phyloP scores from a whole-genome alignment of 352 stramenopile species.

The Pythium phragmitis region DNA sequence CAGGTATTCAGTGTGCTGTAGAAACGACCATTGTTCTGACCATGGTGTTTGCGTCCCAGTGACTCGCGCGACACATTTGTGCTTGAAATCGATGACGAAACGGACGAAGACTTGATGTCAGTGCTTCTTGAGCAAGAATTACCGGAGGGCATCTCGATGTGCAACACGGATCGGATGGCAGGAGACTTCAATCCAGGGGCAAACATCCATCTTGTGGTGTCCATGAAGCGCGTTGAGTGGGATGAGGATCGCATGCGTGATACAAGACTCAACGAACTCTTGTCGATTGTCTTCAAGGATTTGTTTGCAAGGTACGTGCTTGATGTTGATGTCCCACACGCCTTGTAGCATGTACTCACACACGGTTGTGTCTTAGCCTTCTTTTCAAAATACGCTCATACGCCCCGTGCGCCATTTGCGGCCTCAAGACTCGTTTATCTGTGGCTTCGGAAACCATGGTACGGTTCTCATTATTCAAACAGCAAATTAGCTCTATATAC shows the following conservation, averaged over 20 bases:
- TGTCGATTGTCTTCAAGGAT: constrained; percentile 85
- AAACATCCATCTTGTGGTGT: constrained; percentile 85
- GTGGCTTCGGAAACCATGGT: constrained; percentile 86
- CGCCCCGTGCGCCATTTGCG: constrained; percentile 81
- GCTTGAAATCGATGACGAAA: constrained; percentile 91
- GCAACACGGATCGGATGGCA: constrained; percentile 77
- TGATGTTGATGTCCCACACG: too few species aligned
- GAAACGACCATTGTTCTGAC: not conserved
- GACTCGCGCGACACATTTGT: constrained; percentile 88
- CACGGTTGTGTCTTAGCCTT: constrained; percentile 33
- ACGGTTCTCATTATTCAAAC: not conserved
- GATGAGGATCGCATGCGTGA: constrained; percentile 87
- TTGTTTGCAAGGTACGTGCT: constrained; percentile 70
- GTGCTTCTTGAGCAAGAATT: constrained; percentile 87
- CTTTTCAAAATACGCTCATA: constrained; percentile 72
- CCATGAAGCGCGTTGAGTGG: constrained; percentile 87
- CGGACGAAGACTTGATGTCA: constrained; percentile 91
- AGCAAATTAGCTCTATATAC: not conserved
- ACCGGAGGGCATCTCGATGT: constrained; percentile 86
- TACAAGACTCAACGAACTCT: constrained; percentile 78
- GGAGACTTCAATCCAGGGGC: constrained; percentile 65
- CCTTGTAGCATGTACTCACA: not conserved
- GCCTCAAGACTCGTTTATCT: constrained; percentile 69
- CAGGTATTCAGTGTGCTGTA: not conserved
- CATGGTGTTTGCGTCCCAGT: constrained; percentile 25